phyloP scores from a whole-genome alignment of 768 basidiomycete species.

The Kwoniella sp. region DNA sequence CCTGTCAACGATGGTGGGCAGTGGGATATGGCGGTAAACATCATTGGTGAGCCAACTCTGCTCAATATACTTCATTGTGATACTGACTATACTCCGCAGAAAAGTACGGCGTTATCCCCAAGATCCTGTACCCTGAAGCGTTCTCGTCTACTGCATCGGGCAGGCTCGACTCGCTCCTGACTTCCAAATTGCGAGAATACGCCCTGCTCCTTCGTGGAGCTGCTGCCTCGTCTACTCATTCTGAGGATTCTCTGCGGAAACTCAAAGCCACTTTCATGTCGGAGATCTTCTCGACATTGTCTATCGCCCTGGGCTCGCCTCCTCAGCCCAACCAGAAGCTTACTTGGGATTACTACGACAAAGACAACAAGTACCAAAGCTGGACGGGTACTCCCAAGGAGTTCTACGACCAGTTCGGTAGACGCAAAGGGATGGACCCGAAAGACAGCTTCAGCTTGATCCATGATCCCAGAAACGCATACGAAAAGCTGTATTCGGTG shows the following conservation, averaged over 20 bases:
- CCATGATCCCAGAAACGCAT: slow-evolving; percentile 87
- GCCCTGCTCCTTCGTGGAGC: slow-evolving; percentile 71
- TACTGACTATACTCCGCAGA: slow-evolving; percentile 44
- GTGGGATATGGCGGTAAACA: slow-evolving; percentile 85
- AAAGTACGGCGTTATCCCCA: slow-evolving; percentile 86
- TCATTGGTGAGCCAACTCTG: slow-evolving; percentile 61
- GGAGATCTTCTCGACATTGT: slow-evolving; percentile 81
- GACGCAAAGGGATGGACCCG: slow-evolving; percentile 67
- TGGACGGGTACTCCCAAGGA: slow-evolving; percentile 82
- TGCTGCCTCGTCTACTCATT: slow-evolving; percentile 56
- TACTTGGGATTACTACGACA: slow-evolving; percentile 85
- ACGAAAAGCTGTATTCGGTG: slow-evolving; percentile 82
- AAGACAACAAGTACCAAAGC: slow-evolving; percentile 70
- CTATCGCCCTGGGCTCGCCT: slow-evolving; percentile 82
- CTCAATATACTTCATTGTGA: not conserved
- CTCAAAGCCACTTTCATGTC: slow-evolving; percentile 84
- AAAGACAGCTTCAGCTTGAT: slow-evolving; percentile 86
- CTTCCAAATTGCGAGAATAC: slow-evolving; percentile 89
- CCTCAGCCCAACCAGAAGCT: slow-evolving; percentile 71
- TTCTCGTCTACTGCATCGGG: slow-evolving; percentile 74
- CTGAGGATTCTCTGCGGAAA: slow-evolving; percentile 62
- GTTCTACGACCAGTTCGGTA: slow-evolving; percentile 69
- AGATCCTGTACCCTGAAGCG: slow-evolving; percentile 76
- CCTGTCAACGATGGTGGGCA: slow-evolving; percentile 91
- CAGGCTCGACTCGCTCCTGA: slow-evolving; percentile 76